Evolutionary conservation across 441 rosid species (phyloP).

Genomic region (Bocquillonia castaneifolia): DNA sequence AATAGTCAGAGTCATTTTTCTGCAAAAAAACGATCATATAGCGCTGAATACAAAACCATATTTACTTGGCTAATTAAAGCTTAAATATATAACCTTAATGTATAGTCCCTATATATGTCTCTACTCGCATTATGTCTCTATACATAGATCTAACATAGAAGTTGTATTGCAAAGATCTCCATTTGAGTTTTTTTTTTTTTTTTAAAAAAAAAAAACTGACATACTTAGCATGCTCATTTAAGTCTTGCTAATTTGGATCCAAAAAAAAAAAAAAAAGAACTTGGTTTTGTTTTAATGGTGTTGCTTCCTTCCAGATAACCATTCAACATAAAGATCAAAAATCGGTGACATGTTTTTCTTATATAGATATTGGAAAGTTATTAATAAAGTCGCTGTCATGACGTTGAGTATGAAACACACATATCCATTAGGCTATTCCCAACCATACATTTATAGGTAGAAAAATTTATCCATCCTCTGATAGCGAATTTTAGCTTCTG

Average conservation of each 20-base stretch:
- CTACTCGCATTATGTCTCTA: not conserved
- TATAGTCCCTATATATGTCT: not conserved
- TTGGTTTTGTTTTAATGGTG: no score
- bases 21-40: no score
- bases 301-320: no score
- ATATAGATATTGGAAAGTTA: no score
- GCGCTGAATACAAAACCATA: not conserved
- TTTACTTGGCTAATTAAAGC: not conserved
- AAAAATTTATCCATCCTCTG: conserved; percentile 1
- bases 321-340: not conserved
- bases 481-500: conserved; percentile 1
- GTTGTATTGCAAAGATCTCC: not conserved
- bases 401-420: conserved; percentile 11
- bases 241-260: not conserved
- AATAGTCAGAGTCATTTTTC: no score
- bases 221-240: not conserved
- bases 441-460: not conserved
- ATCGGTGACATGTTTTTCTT: not conserved
- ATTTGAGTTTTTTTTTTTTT: no score
- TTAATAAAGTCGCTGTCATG: conserved; percentile 5
- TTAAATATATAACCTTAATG: not conserved
- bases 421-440: conserved; percentile 6
- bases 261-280: not conserved
- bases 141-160: not conserved
- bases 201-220: not conserved